phyloP scores from a whole-genome alignment of 805 yeast species.

The Candida pseudofarinosa region DNA sequence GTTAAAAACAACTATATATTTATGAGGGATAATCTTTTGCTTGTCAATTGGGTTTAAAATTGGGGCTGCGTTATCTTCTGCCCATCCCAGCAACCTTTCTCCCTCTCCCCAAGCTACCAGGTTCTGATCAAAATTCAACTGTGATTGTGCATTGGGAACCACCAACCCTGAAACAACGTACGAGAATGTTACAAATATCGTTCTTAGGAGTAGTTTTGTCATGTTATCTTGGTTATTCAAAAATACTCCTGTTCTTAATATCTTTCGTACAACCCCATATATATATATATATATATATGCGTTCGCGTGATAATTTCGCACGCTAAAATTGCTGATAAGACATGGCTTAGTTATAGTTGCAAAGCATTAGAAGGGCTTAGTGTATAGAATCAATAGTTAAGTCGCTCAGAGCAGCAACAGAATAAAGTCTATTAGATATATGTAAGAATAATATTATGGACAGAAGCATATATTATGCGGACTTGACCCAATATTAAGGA shows the following conservation, averaged over 20 bases:
- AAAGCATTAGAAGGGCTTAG: too few species aligned
- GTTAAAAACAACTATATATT: constrained; percentile 83
- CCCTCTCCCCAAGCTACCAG: not conserved
- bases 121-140: constrained; percentile 6
- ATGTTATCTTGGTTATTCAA: not conserved
- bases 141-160: constrained; percentile 7
- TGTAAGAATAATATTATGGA: too few species aligned
- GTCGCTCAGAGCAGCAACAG: too few species aligned
- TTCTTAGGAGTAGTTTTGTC: not conserved
- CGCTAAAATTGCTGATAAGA: not conserved
- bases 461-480: too few species aligned
- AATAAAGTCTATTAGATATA: too few species aligned
- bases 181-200: not conserved
- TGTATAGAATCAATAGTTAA: too few species aligned
- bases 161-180: constrained; percentile 6
- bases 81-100: not conserved
- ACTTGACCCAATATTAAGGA: too few species aligned
- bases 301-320: not conserved
- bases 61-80: not conserved
- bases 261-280: too few species aligned
- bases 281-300: too few species aligned
- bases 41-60: not conserved
- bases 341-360: too few species aligned
- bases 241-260: too few species aligned
- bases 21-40: constrained; percentile 50